Base-by-base conservation (phyloP, 176 grass and related monocot species). In the Microstegium vimineum region DNA sequence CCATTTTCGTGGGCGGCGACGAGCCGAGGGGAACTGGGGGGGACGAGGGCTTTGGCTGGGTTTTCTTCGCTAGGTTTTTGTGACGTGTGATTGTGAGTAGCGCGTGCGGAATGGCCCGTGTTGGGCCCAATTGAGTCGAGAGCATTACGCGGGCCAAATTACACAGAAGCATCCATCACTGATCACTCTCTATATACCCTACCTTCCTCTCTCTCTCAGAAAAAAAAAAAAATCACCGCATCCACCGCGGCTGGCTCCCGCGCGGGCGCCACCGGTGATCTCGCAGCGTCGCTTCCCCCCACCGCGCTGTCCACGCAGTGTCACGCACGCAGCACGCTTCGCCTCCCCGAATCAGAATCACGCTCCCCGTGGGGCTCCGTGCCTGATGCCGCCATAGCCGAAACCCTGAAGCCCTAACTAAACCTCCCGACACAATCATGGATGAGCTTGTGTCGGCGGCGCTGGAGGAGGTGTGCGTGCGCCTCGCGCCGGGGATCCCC, bases 391-490 rank as follows among this genome's bases (percentile, higher is more conserved):
- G 32, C 18, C 17, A 16, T 42, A 45, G 25, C 5, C n/a, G 43
- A 32, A 77, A 64, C 16, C 37, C 59, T 64, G 62, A 78, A 64
- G 9, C 16, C 26, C 35, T 4, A 6, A 62, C 35, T 4, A 6
- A 62, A 22, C 16, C 76, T 4, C 23, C 4, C 14, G 74, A 17
- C 6, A 42, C 1, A 15, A 25, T 14, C 65, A 98, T 95, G 92
- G 95, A 98, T 70, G 84, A 69, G 16, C 88, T 98, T 43, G 73
- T 98, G 84, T 88, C 86, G 54, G 88, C 82, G 56, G 88, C 84
- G 52, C 75, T 98, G 20, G 95, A 98, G 81, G 92, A 94, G 87
- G 83, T 98, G 81, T 98, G 95, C 82, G 83, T 75, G 6, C 74
- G 89, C 34, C 88, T 91, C 6, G 76, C 81, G 18, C 60, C 69